Evolutionary conservation across 2,329 filamentous ascomycete genomes (phyloP), one percentile per base, ranked within the genome.

Genomic region (Mariannaea sp.): DNA sequence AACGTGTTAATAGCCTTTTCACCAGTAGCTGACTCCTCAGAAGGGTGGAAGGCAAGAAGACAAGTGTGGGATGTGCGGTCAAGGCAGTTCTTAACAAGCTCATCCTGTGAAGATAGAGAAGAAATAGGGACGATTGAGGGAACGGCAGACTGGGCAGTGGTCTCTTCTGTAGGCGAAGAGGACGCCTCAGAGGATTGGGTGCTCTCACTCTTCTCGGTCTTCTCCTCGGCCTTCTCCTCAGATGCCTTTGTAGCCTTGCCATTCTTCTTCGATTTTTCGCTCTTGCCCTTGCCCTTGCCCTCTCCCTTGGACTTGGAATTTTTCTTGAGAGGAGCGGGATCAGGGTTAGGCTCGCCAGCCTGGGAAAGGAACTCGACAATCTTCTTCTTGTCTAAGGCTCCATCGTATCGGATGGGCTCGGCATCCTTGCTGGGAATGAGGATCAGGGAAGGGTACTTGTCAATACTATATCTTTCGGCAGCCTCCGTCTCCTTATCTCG

Each of bases 291-390:
- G 56, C 75, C 75, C 55, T 75, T 70, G 9, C 70, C 68, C 62
- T 75, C 77, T 55, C 74, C 59, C 39, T 68, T 65, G 36, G 67
- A 66, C 55, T 75, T 70, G 13, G 70, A 68, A 61, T 74, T 77
- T 54, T 75, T 61, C 40, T 68, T 65, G 33, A 72, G 60, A 1
- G 85, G 72, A 4, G 66, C 63, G 14, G 88, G 85, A 60, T 92
- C 89, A 1, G 88, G 86, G 72, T 96, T 96, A 1, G 93, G 92
- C 39, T 83, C 71, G 1, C 87, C 90, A 26, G 81, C 85, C 72
- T 95, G 87, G 2, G 87, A 88, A 36, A 99, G 79, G 75, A 97
- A 99, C 33, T 86, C 79, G 54, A 92, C 78, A 72, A 99, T 88
- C 27, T 82, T 81, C 14, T 87, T 84, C 76, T 96, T 96, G 72